A percentile compares a stretch with the other conserved stretches of the same genome.
Evolutionary conservation across 371 early-diverging fungal genomes (phyloP).

Genomic region (Mucor ambiguus): DNA sequence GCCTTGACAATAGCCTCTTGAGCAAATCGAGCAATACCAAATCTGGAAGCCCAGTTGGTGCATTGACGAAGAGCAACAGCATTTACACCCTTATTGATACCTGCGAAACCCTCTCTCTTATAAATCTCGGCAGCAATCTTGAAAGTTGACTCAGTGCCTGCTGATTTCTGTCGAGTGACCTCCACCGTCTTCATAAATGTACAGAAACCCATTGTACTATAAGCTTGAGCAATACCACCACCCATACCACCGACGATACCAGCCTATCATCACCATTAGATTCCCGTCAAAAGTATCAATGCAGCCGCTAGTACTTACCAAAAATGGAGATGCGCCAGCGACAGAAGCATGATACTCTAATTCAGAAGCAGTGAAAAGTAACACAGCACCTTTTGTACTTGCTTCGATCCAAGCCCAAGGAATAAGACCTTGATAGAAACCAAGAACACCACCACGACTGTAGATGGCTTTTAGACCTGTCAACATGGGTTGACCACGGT

Average conservation of each 20-base stretch:
- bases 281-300: background rate
- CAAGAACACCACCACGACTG: slow-evolving; percentile 76
- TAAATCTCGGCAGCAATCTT: slow-evolving; percentile 88
- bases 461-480: slow-evolving; percentile 68
- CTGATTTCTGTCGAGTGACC: slow-evolving; percentile 92
- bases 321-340: slow-evolving; percentile 60
- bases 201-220: slow-evolving; percentile 98
- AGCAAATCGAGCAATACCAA: slow-evolving; percentile 85
- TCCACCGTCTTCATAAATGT: slow-evolving; percentile 99
- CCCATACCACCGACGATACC: slow-evolving; percentile 93
- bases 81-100: slow-evolving; percentile 94
- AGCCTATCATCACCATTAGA: slow-evolving; percentile 38
- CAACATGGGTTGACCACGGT: slow-evolving; percentile 73
- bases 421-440: slow-evolving; percentile 83
- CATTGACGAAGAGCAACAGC: slow-evolving; percentile 94
- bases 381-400: slow-evolving; percentile 89
- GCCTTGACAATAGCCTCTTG: slow-evolving; percentile 71
- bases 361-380: slow-evolving; percentile 91
- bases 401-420: slow-evolving; percentile 94
- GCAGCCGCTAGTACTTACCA: slow-evolving; percentile 33
- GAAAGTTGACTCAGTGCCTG: slow-evolving; percentile 74
- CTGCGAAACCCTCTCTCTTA: slow-evolving; percentile 88
- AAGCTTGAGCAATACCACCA: slow-evolving; percentile 90
- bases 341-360: slow-evolving; percentile 76
- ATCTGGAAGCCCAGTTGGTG: slow-evolving; percentile 97